Conservation (phyloP, 768 basidiomycete genomes). For the Lentinula boryana region DNA sequence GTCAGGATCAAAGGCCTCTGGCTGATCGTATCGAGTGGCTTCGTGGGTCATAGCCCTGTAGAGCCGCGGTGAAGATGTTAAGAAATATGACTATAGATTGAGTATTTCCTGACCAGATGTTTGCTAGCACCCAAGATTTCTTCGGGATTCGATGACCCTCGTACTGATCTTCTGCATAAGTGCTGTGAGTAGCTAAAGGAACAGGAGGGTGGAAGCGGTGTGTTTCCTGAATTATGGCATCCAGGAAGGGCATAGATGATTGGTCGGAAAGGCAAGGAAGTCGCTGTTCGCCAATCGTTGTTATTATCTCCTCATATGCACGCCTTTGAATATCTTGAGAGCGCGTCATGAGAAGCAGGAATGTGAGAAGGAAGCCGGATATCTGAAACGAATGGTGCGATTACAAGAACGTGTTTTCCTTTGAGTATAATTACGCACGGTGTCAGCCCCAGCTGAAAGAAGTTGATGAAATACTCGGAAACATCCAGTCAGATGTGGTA, state of each 20-base stretch:
- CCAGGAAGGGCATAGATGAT: constrained; percentile 19
- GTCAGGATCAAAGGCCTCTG: constrained; percentile 11
- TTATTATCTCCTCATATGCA: constrained; percentile 17
- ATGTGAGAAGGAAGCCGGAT: constrained; percentile 10
- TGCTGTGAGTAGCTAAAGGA: constrained; percentile 8
- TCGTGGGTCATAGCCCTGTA: constrained; percentile 10
- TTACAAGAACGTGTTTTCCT: not conserved
- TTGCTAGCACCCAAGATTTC: constrained; percentile 6
- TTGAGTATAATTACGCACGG: not conserved
- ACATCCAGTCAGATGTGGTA: not conserved
- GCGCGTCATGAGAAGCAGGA: constrained; percentile 16
- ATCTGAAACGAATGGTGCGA: constrained; percentile 9
- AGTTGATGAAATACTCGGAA: not conserved
- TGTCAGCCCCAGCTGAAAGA: not conserved
- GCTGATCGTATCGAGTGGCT: not conserved
- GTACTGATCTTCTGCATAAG: constrained; percentile 6
- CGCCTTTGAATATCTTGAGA: constrained; percentile 16
- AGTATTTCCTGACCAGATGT: constrained; percentile 6
- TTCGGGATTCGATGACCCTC: constrained; percentile 9
- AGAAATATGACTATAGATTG: too few relatives aligned
- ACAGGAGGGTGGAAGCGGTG: constrained; percentile 6
- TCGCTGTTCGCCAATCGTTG: constrained; percentile 14
- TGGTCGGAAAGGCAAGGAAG: constrained; percentile 19
- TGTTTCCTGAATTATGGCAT: constrained; percentile 18
- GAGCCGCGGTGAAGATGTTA: not conserved